Percentiles rank a stretch among this genome's conserved stretches.
Conservation (phyloP, 2,329 filamentous ascomycete genomes). For the Hypoxylon sp. region DNA sequence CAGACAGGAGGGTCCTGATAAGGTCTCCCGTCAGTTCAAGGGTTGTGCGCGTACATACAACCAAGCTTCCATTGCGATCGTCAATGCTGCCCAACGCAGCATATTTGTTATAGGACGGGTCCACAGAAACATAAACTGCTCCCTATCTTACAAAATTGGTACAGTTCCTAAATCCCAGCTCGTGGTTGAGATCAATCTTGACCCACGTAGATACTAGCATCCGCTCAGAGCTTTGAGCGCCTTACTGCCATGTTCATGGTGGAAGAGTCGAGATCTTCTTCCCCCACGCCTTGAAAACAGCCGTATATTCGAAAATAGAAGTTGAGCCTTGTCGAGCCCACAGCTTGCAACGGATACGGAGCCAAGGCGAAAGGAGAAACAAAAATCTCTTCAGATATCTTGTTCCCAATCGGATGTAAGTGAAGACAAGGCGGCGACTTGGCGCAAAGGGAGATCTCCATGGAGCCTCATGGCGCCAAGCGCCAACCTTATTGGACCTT, state of each 20-base stretch:
- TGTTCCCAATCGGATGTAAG: slow-evolving; percentile 27
- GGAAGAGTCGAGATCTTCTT: not conserved
- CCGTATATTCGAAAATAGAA: slow-evolving; percentile 41
- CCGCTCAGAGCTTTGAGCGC: slow-evolving; percentile 13
- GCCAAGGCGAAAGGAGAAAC: slow-evolving; percentile 31
- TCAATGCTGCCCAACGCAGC: slow-evolving; percentile 43
- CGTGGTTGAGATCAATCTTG: slow-evolving; percentile 24
- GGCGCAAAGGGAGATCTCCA: slow-evolving; percentile 41
- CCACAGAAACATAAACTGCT: slow-evolving; percentile 32
- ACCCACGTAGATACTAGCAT: slow-evolving; percentile 20
- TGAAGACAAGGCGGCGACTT: slow-evolving; percentile 33
- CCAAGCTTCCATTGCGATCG: slow-evolving; percentile 50
- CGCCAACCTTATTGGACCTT: slow-evolving; percentile 32
- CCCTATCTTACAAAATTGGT: slow-evolving; percentile 26
- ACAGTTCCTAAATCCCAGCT: slow-evolving; percentile 6
- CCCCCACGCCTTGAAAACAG: slow-evolving; percentile 29
- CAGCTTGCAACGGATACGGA: slow-evolving; percentile 23
- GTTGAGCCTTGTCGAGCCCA: slow-evolving; percentile 14
- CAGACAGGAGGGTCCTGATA: slow-evolving; percentile 44
- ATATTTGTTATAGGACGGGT: slow-evolving; percentile 27
- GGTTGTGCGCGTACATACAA: slow-evolving; percentile 16
- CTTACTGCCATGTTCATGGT: slow-evolving; percentile 5
- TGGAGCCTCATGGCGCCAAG: slow-evolving; percentile 41
- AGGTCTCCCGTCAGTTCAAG: slow-evolving; percentile 33
- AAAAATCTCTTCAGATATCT: slow-evolving; percentile 32